Evolutionary conservation across 2,329 filamentous ascomycete genomes (phyloP).

Genomic region (Aspergillus viridinutans): DNA sequence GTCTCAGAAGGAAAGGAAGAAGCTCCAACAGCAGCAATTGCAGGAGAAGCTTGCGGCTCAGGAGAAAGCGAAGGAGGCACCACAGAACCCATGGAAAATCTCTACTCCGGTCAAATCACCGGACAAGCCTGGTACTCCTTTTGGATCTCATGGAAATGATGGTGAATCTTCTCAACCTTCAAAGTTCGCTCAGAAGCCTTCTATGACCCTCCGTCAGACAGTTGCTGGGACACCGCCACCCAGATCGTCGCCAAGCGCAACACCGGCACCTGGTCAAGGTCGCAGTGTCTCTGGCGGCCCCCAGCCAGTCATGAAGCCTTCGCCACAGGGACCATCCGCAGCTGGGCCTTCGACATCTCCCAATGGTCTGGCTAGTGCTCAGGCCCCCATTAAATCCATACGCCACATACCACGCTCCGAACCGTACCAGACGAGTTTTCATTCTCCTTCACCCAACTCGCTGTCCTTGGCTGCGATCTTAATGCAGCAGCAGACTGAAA

Average conservation of each 20-base stretch:
- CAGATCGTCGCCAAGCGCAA: slow-evolving; percentile 22
- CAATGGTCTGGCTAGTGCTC: slow-evolving; percentile 18
- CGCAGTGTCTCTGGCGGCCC: slow-evolving; percentile 23
- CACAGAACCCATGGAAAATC: slow-evolving; percentile 62
- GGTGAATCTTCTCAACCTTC: slow-evolving; percentile 10
- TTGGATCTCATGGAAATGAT: slow-evolving; percentile 28
- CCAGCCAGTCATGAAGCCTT: slow-evolving; percentile 12
- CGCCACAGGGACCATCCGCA: slow-evolving; percentile 31
- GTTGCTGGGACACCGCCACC: slow-evolving; percentile 45
- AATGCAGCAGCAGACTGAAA: slow-evolving; percentile 78
- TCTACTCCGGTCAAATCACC: slow-evolving; percentile 14
- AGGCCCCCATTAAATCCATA: slow-evolving; percentile 37
- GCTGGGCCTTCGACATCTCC: slow-evolving; percentile 34
- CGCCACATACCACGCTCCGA: slow-evolving; percentile 48
- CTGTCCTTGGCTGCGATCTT: slow-evolving; percentile 85
- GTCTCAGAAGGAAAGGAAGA: slow-evolving; percentile 91
- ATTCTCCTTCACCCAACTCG: slow-evolving; percentile 59
- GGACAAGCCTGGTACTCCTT: slow-evolving; percentile 28
- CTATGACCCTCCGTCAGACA: slow-evolving; percentile 60
- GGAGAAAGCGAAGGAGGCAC: slow-evolving; percentile 32
- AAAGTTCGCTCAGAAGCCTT: slow-evolving; percentile 37
- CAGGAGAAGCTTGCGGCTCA: slow-evolving; percentile 38
- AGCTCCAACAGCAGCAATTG: slow-evolving; percentile 65
- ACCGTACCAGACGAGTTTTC: slow-evolving; percentile 22
- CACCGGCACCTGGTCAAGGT: slow-evolving; percentile 47